phyloP scores from a whole-genome alignment of 805 yeast species.

The Cyberlindnera mrakii region DNA sequence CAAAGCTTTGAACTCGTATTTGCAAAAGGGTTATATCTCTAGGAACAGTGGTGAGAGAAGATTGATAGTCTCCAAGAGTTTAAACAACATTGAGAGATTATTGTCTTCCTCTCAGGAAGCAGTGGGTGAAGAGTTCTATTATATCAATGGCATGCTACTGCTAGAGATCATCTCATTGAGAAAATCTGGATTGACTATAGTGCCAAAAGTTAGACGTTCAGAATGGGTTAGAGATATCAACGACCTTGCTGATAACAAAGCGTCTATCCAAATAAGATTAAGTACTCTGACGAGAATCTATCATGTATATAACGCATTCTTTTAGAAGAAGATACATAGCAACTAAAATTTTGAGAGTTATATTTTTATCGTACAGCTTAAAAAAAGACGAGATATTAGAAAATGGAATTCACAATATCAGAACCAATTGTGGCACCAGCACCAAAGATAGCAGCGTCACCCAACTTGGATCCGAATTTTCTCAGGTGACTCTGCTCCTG shows the following conservation, averaged over 20 bases:
- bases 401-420: slow-evolving; percentile 69
- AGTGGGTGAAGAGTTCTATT: slow-evolving; percentile 24
- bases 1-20: slow-evolving; percentile 24
- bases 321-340: slow-evolving; percentile 2
- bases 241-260: slow-evolving; percentile 42
- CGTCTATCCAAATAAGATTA: slow-evolving; percentile 34
- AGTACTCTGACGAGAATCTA: slow-evolving; percentile 52
- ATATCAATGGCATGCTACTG: slow-evolving; percentile 54
- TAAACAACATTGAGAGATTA: slow-evolving; percentile 57
- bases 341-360: too few relatives aligned
- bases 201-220: slow-evolving; percentile 42
- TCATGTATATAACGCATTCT: slow-evolving; percentile 46
- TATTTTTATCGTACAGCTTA: neutral
- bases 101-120: slow-evolving; percentile 28
- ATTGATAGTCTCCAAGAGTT: slow-evolving; percentile 32
- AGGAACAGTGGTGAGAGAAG: slow-evolving; percentile 15
- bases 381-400: slow-evolving; percentile 26
- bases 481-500: slow-evolving; percentile 34
- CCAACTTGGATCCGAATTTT: slow-evolving; percentile 73
- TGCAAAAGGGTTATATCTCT: slow-evolving; percentile 30
- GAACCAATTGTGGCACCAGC: slow-evolving; percentile 95
- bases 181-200: slow-evolving; percentile 37
- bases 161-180: slow-evolving; percentile 60
- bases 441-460: slow-evolving; percentile 91
- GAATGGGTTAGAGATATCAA: slow-evolving; percentile 64